Evolutionary conservation across 73 alveolate genomes (phyloP).

Genomic region (Blepharisma stoltei): DNA sequence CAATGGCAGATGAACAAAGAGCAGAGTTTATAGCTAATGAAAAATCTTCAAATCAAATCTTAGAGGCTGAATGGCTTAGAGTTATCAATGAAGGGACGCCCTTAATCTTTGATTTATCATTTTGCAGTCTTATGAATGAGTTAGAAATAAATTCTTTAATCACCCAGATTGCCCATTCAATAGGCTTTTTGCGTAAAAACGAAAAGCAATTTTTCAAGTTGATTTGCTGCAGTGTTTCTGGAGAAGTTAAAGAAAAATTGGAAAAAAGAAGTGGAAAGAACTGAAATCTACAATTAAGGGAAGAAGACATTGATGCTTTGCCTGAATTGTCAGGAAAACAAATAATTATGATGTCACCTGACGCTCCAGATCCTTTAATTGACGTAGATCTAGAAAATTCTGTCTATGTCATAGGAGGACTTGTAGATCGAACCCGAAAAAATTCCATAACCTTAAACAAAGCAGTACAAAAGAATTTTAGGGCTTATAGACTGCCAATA

Average conservation of each 20-base stretch:
- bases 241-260: background rate
- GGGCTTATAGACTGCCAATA: background rate
- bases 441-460: background rate
- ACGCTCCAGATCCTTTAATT: slow-evolving; percentile 20
- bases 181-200: slow-evolving; percentile 15
- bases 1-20: slow-evolving; percentile 12
- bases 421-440: slow-evolving; percentile 23
- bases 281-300: background rate
- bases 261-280: background rate
- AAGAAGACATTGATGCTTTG: slow-evolving; percentile 11
- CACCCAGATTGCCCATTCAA: background rate
- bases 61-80: background rate
- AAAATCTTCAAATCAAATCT: too few species aligned
- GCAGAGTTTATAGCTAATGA: background rate
- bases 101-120: slow-evolving; percentile 5
- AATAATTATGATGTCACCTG: slow-evolving; percentile 31
- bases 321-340: slow-evolving; percentile 18
- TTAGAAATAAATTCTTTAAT: background rate
- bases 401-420: slow-evolving; percentile 17
- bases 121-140: background rate
- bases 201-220: slow-evolving; percentile 9
- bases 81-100: background rate
- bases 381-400: slow-evolving; percentile 5
- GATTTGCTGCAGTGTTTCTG: slow-evolving; percentile 10
- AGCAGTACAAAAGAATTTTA: background rate